phyloP scores from a whole-genome alignment of 805 yeast genomes.

The Cyberlindnera bimundalis region DNA sequence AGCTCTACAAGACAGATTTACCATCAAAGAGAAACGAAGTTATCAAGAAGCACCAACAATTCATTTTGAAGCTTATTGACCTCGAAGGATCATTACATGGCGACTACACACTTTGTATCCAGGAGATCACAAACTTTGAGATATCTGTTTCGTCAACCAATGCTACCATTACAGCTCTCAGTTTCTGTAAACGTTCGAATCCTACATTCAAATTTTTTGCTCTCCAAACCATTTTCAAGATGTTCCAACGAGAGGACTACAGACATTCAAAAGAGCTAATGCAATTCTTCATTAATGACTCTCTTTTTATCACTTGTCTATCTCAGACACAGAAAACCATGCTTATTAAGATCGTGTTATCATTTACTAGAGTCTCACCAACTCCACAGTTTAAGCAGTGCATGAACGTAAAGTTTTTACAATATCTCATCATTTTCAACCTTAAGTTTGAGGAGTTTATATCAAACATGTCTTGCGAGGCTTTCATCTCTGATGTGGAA shows the following conservation, averaged over 20 bases:
- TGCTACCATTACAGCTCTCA: neutral
- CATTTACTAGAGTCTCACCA: constrained; percentile 20
- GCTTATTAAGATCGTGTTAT: constrained; percentile 18
- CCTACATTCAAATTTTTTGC: constrained; percentile 18
- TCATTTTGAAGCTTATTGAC: constrained; percentile 24
- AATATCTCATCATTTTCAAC: constrained; percentile 15
- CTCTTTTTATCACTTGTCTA: constrained; percentile 2
- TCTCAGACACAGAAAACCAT: constrained; percentile 15
- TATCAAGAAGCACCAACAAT: constrained; percentile 21
- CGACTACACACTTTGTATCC: constrained; percentile 7
- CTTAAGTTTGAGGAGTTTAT: constrained; percentile 20
- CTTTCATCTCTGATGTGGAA: constrained; percentile 12
- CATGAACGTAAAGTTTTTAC: constrained; percentile 23
- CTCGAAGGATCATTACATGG: constrained; percentile 16
- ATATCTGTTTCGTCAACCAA: neutral
- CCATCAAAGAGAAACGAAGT: constrained; percentile 9
- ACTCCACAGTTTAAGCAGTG: constrained; percentile 19
- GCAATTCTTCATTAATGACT: constrained; percentile 15
- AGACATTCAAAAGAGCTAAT: constrained; percentile 6
- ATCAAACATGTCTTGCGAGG: constrained; percentile 13
- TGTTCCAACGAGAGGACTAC: constrained; percentile 19
- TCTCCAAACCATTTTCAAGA: constrained; percentile 22
- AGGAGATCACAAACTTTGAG: constrained; percentile 10
- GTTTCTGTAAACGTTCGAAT: neutral
- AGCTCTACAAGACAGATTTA: constrained; percentile 19